Conservation (phyloP, 257 asterid species). For the Nicotiana tomentosiformis region DNA sequence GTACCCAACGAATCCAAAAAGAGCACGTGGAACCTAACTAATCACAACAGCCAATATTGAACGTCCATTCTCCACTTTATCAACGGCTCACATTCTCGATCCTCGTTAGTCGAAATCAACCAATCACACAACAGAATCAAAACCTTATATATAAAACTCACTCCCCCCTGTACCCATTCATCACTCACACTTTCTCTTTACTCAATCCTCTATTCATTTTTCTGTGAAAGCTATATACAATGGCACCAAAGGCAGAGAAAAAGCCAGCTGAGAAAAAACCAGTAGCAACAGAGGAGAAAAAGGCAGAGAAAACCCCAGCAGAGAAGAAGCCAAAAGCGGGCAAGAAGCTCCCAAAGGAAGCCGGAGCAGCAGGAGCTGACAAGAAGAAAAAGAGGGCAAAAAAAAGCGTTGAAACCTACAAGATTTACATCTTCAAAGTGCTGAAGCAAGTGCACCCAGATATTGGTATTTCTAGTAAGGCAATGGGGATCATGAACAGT, state of each 20-base stretch:
- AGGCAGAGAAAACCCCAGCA: background rate
- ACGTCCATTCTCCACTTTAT: background rate
- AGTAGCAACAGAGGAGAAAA: background rate
- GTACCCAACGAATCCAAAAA: background rate
- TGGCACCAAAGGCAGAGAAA: background rate
- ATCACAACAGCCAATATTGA: background rate
- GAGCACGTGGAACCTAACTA: background rate
- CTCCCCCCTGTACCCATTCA: background rate
- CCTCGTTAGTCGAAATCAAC: background rate
- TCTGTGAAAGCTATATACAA: background rate
- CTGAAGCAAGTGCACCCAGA: background rate
- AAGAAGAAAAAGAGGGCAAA: background rate
- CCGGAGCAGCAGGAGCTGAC: background rate
- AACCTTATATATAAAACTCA: too few species aligned
- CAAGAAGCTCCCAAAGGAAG: background rate
- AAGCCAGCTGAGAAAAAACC: background rate
- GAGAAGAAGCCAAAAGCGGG: background rate
- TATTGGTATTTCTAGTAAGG: too few species aligned
- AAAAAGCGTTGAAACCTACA: background rate
- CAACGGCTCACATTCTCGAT: background rate
- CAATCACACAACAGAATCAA: background rate
- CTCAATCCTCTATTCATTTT: too few species aligned
- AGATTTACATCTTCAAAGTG: background rate
- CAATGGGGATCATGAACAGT: too few species aligned
- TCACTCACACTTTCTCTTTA: too few species aligned